A percentile compares a stretch with the other conserved stretches of the same genome.
Conservation (phyloP, 2,329 filamentous ascomycete species). For the Teratosphaeria nubilosa region DNA sequence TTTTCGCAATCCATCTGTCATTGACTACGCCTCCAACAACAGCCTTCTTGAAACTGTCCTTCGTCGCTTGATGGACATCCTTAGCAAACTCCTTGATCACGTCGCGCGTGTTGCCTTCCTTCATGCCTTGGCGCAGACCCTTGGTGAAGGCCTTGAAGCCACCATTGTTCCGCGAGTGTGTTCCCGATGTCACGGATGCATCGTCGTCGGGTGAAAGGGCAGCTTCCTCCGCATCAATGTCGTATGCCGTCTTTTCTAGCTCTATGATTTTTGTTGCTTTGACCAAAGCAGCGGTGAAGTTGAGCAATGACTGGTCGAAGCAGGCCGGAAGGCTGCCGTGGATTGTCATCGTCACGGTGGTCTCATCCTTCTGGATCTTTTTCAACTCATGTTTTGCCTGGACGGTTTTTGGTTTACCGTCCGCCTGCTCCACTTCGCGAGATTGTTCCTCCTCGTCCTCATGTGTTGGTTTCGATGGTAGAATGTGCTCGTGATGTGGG, state of each 20-base stretch:
- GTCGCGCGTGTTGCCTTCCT: conserved; percentile 15
- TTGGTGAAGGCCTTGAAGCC: conserved; percentile 20
- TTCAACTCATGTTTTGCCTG: conserved; percentile 32
- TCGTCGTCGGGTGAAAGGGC: neutral
- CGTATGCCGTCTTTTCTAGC: conserved; percentile 37
- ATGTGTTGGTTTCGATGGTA: conserved; percentile 33
- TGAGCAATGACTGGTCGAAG: conserved; percentile 43
- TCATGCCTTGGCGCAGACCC: conserved; percentile 18
- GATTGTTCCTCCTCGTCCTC: conserved; percentile 26
- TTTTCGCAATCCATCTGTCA: conserved; percentile 45
- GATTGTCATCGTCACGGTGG: conserved; percentile 37
- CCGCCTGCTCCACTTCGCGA: conserved; percentile 31
- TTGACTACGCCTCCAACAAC: conserved; percentile 39
- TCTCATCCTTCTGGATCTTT: conserved; percentile 37
- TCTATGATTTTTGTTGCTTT: conserved; percentile 50
- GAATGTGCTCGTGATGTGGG: conserved; percentile 45
- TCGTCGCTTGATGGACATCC: conserved; percentile 25
- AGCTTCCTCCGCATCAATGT: conserved; percentile 10
- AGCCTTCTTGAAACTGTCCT: conserved; percentile 39
- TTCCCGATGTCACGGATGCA: neutral
- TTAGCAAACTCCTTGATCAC: conserved; percentile 22
- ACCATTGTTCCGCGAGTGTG: conserved; percentile 5
- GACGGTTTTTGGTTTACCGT: conserved; percentile 34
- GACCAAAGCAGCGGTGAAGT: conserved; percentile 45
- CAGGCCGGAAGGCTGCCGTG: conserved; percentile 41